Evolutionary conservation across 2,329 filamentous ascomycete species (phyloP), one percentile per base, ranked within the genome.

Genomic region (Aschersonia sp.): DNA sequence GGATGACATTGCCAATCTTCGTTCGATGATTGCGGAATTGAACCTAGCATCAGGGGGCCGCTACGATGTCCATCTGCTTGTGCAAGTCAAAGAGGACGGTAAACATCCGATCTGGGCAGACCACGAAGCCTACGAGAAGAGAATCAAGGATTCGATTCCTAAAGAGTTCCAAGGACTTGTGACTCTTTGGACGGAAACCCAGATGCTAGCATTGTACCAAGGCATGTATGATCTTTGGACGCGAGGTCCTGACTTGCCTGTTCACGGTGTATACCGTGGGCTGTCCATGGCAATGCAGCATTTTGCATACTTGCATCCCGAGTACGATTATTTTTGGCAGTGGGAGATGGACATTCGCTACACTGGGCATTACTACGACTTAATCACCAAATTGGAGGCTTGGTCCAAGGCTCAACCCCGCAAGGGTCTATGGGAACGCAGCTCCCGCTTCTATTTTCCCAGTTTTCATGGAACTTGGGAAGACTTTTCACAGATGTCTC

Each of bases 331-430:
- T 66, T 87, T 88, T 64, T 95, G 88, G 88, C 86, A 94, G 54
- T 94, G 88, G 86, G 88, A 95, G 63, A 90, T 94, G 82, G 88
- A 95, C 58, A 79, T 89, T 43, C 81, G 87, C 32, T 94, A 94
- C 62, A 92, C 84, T 0, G 87, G 88, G 37, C 87, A 95, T 64
- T 90, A 85, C 68, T 88, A 84, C 54, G 78, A 86, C 51, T 64
- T 87, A 22, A 76, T 90, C 57, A 75, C 79, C 54, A 83, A 83
- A 59, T 67, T 87, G 39, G 74, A 78, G 56, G 66, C 69, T 43
- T 92, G 84, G 83, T 74, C 84, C 12, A 77, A 73, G 53, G 66
- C 76, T 44, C 86, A 92, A 63, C 85, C 86, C 1, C 73, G 86
- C 10, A 88, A 87, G 62, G 82, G 83, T 0, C 70, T 90, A 0